phyloP scores from a whole-genome alignment of 441 rosid species.

The Syzygium malaccense region DNA sequence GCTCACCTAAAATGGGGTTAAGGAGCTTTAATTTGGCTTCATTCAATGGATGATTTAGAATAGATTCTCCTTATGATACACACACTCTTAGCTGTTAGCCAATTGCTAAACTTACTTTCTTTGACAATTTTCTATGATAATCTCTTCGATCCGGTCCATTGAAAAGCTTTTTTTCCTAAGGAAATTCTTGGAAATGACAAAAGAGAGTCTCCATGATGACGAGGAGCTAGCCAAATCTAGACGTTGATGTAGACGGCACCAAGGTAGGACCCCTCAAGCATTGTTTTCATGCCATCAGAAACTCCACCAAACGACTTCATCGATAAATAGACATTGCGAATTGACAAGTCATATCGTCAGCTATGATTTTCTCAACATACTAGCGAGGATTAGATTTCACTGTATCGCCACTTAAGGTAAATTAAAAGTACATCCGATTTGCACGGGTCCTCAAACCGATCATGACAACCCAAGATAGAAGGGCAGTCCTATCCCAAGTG shows the following conservation, averaged over 20 bases:
- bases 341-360: background rate
- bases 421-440: background rate
- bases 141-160: background rate
- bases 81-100: background rate
- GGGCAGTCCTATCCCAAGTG: background rate
- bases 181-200: background rate
- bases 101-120: background rate
- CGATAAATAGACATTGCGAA: background rate
- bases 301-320: background rate
- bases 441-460: fast-evolving
- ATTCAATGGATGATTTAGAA: background rate
- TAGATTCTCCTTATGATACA: background rate
- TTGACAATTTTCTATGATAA: background rate
- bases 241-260: background rate
- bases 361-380: background rate
- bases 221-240: background rate
- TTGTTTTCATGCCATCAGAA: background rate
- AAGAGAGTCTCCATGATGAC: background rate
- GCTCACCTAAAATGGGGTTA: background rate
- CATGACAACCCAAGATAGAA: background rate
- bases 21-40: background rate
- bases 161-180: background rate
- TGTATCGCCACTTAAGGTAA: background rate
- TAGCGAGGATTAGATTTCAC: background rate
- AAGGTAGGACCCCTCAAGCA: background rate